phyloP scores from a whole-genome alignment of 2,329 filamentous ascomycete genomes.

The Fusarium nodosum region DNA sequence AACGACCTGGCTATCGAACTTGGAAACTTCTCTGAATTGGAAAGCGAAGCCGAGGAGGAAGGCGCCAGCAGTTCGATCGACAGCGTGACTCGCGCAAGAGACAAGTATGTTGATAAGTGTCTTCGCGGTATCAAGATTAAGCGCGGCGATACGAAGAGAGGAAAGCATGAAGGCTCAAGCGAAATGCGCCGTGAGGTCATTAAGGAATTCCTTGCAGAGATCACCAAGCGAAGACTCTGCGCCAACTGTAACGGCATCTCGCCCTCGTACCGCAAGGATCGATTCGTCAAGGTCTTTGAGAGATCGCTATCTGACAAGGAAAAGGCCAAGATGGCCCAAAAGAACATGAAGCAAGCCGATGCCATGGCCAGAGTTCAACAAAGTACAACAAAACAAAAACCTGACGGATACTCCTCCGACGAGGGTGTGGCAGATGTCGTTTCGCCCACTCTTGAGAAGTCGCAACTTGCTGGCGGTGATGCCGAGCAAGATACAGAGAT shows the following conservation, averaged over 20 bases:
- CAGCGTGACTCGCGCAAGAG: conserved; percentile 65
- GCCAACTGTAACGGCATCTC: conserved; percentile 76
- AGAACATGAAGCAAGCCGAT: conserved; percentile 75
- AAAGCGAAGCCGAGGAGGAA: conserved; percentile 74
- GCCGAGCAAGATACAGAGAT: conserved; percentile 60
- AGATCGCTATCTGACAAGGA: conserved; percentile 82
- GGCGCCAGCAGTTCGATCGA: conserved; percentile 66
- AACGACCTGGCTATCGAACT: conserved; percentile 56
- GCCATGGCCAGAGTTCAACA: conserved; percentile 68
- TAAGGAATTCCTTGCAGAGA: conserved; percentile 83
- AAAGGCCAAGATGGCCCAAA: conserved; percentile 80
- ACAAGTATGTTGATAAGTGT: conserved; percentile 78
- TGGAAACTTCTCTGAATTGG: conserved; percentile 56
- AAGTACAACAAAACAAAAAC: conserved; percentile 56
- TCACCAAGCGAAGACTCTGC: conserved; percentile 79
- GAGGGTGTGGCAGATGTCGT: conserved; percentile 79
- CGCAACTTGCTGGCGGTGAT: conserved; percentile 61
- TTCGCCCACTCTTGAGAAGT: conserved; percentile 55
- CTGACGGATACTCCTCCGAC: conserved; percentile 66
- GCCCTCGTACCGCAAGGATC: conserved; percentile 88
- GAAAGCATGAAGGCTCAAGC: conserved; percentile 86
- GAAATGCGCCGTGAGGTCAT: conserved; percentile 82
- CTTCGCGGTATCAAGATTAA: conserved; percentile 71
- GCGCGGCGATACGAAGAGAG: conserved; percentile 65
- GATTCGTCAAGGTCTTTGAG: conserved; percentile 93